Conservation (phyloP, 345 rosid genomes). For the Kandelia obovata region DNA sequence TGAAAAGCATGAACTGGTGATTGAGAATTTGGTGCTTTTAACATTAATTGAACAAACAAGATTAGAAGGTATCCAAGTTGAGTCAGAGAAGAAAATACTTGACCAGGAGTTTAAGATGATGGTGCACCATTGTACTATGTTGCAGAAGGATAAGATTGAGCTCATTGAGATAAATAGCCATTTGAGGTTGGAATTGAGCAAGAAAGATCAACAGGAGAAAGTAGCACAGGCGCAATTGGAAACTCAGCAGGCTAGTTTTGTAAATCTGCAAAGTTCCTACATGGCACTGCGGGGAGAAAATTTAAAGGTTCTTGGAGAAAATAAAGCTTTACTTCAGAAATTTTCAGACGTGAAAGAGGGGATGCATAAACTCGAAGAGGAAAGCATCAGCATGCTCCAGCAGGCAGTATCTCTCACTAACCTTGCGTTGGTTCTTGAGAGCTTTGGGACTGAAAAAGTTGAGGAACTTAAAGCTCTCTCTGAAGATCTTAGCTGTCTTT, state of each 20-base stretch:
- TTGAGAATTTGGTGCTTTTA: constrained; percentile 71
- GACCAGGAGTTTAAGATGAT: constrained; percentile 39
- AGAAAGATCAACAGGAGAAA: constrained; percentile 39
- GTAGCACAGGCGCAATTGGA: constrained; percentile 41
- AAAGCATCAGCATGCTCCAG: constrained; percentile 41
- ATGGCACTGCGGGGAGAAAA: constrained; percentile 48
- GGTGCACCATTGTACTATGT: constrained; percentile 30
- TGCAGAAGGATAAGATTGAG: constrained; percentile 48
- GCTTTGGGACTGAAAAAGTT: constrained; percentile 50
- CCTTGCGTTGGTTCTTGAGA: constrained; percentile 49
- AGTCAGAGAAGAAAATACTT: constrained; percentile 42
- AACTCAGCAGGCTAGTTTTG: constrained; percentile 38
- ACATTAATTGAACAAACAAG: constrained; percentile 51
- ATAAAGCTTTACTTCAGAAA: constrained; percentile 39
- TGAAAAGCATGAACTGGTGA: constrained; percentile 55
- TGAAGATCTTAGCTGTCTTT: constrained; percentile 39
- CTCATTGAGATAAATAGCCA: constrained; percentile 56
- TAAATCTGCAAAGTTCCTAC: constrained; percentile 47
- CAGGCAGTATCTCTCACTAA: constrained; percentile 49
- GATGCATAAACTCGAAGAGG: constrained; percentile 49
- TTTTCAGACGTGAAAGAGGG: constrained; percentile 47
- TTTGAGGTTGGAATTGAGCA: constrained; percentile 48
- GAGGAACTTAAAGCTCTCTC: constrained; percentile 47
- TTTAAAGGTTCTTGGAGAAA: constrained; percentile 42
- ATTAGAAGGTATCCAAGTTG: constrained; percentile 48